phyloP scores from a whole-genome alignment of 192 early-diverging fungal genomes.

The Rhizophagus sp. region DNA sequence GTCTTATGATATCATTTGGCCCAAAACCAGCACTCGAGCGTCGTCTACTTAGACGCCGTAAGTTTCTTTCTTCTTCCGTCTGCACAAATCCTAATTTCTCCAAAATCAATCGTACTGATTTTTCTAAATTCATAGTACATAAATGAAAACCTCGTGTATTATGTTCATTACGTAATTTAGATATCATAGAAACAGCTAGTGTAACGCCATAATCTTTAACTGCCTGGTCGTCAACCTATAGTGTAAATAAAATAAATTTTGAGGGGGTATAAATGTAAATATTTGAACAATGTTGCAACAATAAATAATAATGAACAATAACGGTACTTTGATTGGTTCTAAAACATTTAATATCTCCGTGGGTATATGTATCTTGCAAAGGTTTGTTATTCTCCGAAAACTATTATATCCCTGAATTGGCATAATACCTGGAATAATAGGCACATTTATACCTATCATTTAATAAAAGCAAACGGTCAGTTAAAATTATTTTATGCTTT shows the following conservation, averaged over 20 bases:
- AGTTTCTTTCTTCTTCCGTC: conserved; percentile 61
- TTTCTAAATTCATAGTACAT: conserved; percentile 93
- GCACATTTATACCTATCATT: conserved; percentile 39
- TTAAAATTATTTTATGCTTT: neutral
- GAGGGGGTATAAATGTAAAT: neutral
- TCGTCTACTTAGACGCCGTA: conserved; percentile 65
- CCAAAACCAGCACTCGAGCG: neutral
- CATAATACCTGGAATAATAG: conserved; percentile 92
- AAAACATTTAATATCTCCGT: conserved; percentile 65
- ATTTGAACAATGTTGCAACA: neutral
- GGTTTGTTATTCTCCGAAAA: conserved; percentile 83
- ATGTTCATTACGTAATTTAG: conserved; percentile 46
- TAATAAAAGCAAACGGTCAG: neutral
- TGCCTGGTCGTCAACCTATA: conserved; percentile 83
- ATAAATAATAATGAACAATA: neutral
- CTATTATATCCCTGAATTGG: conserved; percentile 92
- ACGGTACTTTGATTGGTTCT: conserved; percentile 75
- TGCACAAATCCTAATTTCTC: conserved; percentile 71
- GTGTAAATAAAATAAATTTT: neutral
- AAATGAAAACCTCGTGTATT: conserved; percentile 82
- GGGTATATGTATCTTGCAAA: conserved; percentile 86
- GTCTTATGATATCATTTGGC: conserved; percentile 5
- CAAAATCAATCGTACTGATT: conserved; percentile 78
- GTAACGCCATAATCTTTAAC: conserved; percentile 92
- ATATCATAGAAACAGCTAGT: conserved; percentile 76